Conservation (phyloP, 495 filamentous ascomycete species). For the Penicillium angulare region DNA sequence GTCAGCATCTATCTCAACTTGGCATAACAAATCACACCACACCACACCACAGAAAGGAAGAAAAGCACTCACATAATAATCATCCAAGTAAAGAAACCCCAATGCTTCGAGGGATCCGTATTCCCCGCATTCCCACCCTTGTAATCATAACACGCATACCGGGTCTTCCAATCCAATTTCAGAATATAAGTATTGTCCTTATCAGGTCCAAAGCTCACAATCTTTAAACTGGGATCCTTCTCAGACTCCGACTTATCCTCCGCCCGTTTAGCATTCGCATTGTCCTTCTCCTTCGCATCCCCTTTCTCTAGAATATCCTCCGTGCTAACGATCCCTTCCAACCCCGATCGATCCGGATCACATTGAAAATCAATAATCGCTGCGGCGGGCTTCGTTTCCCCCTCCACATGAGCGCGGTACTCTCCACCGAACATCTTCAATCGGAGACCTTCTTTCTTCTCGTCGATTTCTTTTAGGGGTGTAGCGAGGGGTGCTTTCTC, state of each 20-base stretch:
- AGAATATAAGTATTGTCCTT: slow-evolving; percentile 55
- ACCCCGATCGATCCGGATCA: slow-evolving; percentile 62
- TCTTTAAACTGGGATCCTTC: slow-evolving; percentile 60
- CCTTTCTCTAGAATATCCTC: no score
- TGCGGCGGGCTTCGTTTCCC: slow-evolving; percentile 53
- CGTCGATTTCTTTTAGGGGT: slow-evolving; percentile 61
- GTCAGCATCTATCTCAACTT: no score
- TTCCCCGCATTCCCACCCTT: slow-evolving; percentile 30
- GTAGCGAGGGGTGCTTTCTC: slow-evolving; percentile 57
- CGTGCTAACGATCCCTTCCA: slow-evolving; percentile 57
- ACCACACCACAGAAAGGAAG: background rate
- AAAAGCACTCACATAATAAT: slow-evolving; percentile 79
- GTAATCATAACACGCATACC: slow-evolving; percentile 73
- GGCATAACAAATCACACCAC: background rate
- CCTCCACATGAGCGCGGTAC: slow-evolving; percentile 44
- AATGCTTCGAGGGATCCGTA: slow-evolving; percentile 48
- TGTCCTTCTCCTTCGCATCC: no score
- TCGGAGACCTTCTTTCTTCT: slow-evolving; percentile 64
- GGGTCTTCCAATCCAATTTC: slow-evolving; percentile 78
- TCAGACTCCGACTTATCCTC: slow-evolving; percentile 20
- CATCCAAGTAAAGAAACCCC: slow-evolving; percentile 98
- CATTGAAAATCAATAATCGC: slow-evolving; percentile 86
- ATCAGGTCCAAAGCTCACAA: slow-evolving; percentile 61
- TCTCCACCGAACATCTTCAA: slow-evolving; percentile 68
- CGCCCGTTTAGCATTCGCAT: slow-evolving; percentile 26